Percentiles rank a stretch among this genome's conserved stretches.
These are phyloP conservation scores for Naganishia onofrii DNA, from an alignment of 768 basidiomycete genomes.

Conservation along the genomic window DNA sequence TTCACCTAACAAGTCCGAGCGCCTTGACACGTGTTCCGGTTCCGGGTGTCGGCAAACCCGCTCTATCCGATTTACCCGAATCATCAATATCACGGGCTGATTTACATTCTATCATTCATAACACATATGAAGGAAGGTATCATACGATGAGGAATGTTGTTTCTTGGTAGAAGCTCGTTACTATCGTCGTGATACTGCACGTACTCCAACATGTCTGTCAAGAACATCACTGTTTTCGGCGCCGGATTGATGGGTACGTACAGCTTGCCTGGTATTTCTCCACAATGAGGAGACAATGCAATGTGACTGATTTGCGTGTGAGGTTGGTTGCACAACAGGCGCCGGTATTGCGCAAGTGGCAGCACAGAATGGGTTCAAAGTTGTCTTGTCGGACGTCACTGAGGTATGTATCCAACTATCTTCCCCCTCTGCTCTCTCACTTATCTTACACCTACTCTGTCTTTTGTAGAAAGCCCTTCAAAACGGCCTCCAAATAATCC, in stretches of 20 bases:
- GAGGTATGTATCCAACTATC: slow-evolving; percentile 38
- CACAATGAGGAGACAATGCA: too few species aligned
- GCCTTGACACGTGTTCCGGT: neutral
- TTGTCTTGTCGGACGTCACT: slow-evolving; percentile 52
- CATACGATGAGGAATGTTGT: too few species aligned
- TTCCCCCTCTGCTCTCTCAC: neutral
- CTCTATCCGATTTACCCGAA: neutral
- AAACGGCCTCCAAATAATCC: slow-evolving; percentile 53
- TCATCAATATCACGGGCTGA: neutral
- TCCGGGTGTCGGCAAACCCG: neutral
- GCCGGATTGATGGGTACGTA: slow-evolving; percentile 54
- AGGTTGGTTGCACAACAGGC: too few species aligned
- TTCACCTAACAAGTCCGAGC: too few species aligned
- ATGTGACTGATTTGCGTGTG: slow-evolving; percentile 5
- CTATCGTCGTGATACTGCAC: neutral
- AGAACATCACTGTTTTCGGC: slow-evolving; percentile 54
- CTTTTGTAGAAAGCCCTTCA: slow-evolving; percentile 30
- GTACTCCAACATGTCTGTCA: slow-evolving; percentile 26
- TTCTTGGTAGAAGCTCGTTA: neutral
- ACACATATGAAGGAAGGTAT: too few species aligned
- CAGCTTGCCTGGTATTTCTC: too few species aligned
- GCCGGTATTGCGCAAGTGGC: slow-evolving; percentile 56
- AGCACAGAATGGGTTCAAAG: slow-evolving; percentile 54
- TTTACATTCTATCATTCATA: neutral
- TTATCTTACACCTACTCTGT: neutral